Percentiles rank a stretch among this genome's conserved stretches.
phyloP scores from a whole-genome alignment of 2,329 filamentous ascomycete species.

The Aspergillus felis region DNA sequence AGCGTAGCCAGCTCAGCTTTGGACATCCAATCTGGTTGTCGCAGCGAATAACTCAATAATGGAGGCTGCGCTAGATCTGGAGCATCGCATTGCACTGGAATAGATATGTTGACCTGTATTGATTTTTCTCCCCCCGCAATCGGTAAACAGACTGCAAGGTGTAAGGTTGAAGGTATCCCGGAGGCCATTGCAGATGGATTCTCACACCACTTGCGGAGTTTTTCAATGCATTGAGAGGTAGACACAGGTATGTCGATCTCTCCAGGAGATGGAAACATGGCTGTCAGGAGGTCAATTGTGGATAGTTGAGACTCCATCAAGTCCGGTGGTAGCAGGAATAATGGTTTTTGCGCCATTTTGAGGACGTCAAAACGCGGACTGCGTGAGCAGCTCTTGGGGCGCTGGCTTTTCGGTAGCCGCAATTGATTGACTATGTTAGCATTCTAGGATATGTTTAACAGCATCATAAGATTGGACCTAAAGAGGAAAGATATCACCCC shows the following conservation, averaged over 20 bases:
- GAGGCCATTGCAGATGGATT: slow-evolving; percentile 8
- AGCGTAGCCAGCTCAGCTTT: slow-evolving; percentile 45
- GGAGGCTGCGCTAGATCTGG: slow-evolving; percentile 20
- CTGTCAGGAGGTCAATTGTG: slow-evolving; percentile 50
- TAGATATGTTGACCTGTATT: slow-evolving; percentile 27
- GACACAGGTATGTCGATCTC: slow-evolving; percentile 44
- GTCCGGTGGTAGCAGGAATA: slow-evolving; percentile 38
- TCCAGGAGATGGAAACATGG: slow-evolving; percentile 46
- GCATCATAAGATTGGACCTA: background rate
- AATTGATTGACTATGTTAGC: background rate
- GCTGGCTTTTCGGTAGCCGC: background rate
- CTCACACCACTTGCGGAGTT: slow-evolving; percentile 26
- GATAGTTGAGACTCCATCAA: slow-evolving; percentile 48
- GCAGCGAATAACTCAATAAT: slow-evolving; percentile 31
- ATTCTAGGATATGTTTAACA: too few relatives aligned
- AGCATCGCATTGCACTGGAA: slow-evolving; percentile 20
- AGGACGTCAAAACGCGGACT: background rate
- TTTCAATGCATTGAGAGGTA: slow-evolving; percentile 23
- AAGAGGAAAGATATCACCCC: background rate
- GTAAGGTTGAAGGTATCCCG: slow-evolving; percentile 18
- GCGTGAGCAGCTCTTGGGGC: background rate
- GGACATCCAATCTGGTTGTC: slow-evolving; percentile 52
- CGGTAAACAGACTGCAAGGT: slow-evolving; percentile 22
- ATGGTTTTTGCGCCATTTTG: slow-evolving; percentile 13
- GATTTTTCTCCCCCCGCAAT: slow-evolving; percentile 19